Base-by-base conservation (phyloP, 1,284 basidiomycete genomes). In the Trichosporon inkin region DNA sequence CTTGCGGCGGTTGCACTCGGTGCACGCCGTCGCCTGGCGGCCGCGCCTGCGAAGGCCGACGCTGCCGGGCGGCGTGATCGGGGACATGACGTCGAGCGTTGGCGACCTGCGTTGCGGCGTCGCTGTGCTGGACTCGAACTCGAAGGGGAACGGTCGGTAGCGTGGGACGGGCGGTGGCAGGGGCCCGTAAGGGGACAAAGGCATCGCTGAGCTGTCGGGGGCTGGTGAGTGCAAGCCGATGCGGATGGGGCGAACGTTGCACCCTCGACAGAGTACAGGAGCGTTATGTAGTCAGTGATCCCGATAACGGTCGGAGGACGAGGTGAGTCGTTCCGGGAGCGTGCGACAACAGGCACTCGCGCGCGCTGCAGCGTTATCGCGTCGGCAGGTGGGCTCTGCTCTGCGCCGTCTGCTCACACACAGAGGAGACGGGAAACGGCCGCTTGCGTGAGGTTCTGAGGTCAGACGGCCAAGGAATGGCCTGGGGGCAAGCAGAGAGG, bases 1-100 rank as follows among this genome's bases (percentile, higher is more conserved):
- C 36, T 70, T 70, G 16, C 67, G 62, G 7, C 67, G 40, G 55
- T 70, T 68, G 40, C 68, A 70, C 47, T 68, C 62, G 3, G 62
- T 58, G 35, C 68, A 70, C 1, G 68, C 68, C 0, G 68, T 70
- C 3, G 65, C 60, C 39, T 65, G 61, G 24, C 68, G 56, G 0
- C 68, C 68, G 22, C 67, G 61, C 11, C 65, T 55, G 11, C 62
- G 53, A 17, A 60, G 40, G 4, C 49, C 44, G 16, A 32, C 28
- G 44, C 22, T 6, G 3, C 44, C 44, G 6, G 54, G 39, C 19
- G 36, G 39, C 13, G 56, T 41, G 17, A 51, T 58, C n/a, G 56
- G 60, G 4, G 35, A 49, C 39, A 41, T 55, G 54, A 40, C 20
- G n/a, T 55, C 54, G 28, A 22, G 54, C 4, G 54, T n/a, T 10